A percentile compares a stretch with the other conserved stretches of the same genome.
phyloP scores from a whole-genome alignment of 2,329 filamentous ascomycete genomes.

The Penicillium capsulatum region DNA sequence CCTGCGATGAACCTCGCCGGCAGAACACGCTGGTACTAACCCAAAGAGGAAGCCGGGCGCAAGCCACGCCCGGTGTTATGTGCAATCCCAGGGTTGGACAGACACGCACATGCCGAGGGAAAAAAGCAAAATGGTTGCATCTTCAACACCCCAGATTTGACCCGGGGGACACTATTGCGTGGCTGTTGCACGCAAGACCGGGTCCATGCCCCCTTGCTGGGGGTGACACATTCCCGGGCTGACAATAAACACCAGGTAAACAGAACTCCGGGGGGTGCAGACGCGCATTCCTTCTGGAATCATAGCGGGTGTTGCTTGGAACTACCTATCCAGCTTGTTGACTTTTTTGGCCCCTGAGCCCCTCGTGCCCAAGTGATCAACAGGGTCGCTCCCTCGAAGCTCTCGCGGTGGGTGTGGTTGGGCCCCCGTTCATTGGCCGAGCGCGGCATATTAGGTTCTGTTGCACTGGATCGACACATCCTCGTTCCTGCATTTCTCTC shows the following conservation, averaged over 20 bases:
- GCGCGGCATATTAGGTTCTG: constrained; percentile 3
- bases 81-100: too few species aligned
- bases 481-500: too few species aligned
- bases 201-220: constrained; percentile 1
- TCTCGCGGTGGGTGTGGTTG: constrained; percentile 7
- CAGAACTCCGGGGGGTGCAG: constrained; percentile 4
- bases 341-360: constrained; percentile 1
- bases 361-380: constrained; percentile 8
- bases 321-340: neutral
- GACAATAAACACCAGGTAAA: constrained; percentile 9
- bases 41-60: too few species aligned
- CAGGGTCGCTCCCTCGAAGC: constrained; percentile 2
- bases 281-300: constrained; percentile 14
- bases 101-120: too few species aligned
- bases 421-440: constrained; percentile 2
- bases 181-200: too few species aligned
- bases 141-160: too few species aligned
- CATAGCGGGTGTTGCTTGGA: constrained; percentile 13
- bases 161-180: too few species aligned
- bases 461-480: neutral
- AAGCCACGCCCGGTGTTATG: too few species aligned
- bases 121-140: too few species aligned
- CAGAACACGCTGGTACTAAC: too few species aligned
- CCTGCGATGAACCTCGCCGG: too few species aligned
- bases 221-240: constrained; percentile 16